Base-by-base conservation (phyloP, 2,329 filamentous ascomycete genomes). In the Epichloe scottii region DNA sequence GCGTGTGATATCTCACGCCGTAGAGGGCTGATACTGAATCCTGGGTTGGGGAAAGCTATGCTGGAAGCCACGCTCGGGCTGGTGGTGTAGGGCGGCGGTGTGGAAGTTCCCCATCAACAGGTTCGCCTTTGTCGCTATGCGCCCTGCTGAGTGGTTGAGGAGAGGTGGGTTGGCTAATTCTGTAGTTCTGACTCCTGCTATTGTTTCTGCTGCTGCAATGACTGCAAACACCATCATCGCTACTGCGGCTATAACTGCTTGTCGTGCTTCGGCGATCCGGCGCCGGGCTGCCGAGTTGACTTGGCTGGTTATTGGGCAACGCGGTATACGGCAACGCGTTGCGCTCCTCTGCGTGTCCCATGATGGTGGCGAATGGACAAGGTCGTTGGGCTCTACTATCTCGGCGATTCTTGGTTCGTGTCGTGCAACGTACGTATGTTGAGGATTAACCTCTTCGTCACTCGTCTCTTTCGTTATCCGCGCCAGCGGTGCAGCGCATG, bases 1-100 rank as follows among this genome's bases (percentile, higher is more conserved):
- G 50, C 48, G 14, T 40, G 53, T 2, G 54, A 54, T 30, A 62
- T 35, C 46, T 65, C 61, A 33, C 59, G 64, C 38, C 60, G 59
- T 35, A 66, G 56, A 12, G 64, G 64, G 53, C 63, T 66, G 52
- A 64, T 49, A 43, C 49, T 41, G 34, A 33, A 41, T 39, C 59
- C 58, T 47, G 61, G 58, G 38, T 58, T 60, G 48, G 65, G 64
- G 49, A 61, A 62, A 23, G 57, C 59, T 23, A 66, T 54, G 54
- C 65, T 67, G 17, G 64, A 66, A 19, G 62, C 63, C 42, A 61
- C 59, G 57, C 65, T 66, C 38, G 65, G 63, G 48, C 61, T 67
- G 37, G 64, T 63, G 37, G 64, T 62, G 11, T 63, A 56, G 19
- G 61, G 58, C 37, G 63, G 61, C 34, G 64, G 65, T 10, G 62